phyloP scores from a whole-genome alignment of 2,329 filamentous ascomycete species.

The Aspergillus clavatus region DNA sequence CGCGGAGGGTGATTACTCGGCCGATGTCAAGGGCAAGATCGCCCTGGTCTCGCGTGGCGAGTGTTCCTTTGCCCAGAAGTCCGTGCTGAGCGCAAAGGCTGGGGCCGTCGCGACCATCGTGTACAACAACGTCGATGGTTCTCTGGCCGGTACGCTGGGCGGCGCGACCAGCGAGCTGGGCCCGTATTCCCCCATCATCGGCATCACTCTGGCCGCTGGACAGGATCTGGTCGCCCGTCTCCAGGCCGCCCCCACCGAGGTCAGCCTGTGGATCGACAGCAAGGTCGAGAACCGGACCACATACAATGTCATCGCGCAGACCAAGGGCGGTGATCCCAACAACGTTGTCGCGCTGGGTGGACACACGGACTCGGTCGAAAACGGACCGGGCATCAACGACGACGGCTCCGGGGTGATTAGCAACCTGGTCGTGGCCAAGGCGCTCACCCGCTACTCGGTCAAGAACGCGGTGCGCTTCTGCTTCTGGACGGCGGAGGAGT shows the following conservation, averaged over 20 bases:
- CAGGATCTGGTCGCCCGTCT: conserved; percentile 53
- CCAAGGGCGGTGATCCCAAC: conserved; percentile 53
- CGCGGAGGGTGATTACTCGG: conserved; percentile 58
- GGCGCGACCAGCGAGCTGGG: conserved; percentile 46
- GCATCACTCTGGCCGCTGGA: conserved; percentile 58
- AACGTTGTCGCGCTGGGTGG: conserved; percentile 57
- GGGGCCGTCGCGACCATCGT: conserved; percentile 68
- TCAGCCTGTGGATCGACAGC: conserved; percentile 41
- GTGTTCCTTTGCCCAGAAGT: conserved; percentile 69
- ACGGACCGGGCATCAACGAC: conserved; percentile 70
- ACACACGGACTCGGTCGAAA: conserved; percentile 58
- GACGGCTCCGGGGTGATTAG: conserved; percentile 65
- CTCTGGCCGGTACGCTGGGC: conserved; percentile 64
- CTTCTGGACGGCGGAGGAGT: conserved; percentile 62
- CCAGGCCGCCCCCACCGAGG: conserved; percentile 34
- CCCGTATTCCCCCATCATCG: conserved; percentile 55
- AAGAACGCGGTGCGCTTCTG: conserved; percentile 65
- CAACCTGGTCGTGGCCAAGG: conserved; percentile 55
- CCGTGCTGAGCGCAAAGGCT: conserved; percentile 60
- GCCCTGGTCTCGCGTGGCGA: conserved; percentile 66
- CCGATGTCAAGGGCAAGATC: conserved; percentile 55
- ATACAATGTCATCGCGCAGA: conserved; percentile 58
- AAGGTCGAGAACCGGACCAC: conserved; percentile 46
- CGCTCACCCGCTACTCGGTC: conserved; percentile 65
- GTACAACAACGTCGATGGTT: conserved; percentile 65